Evolutionary conservation across 345 rosid species (phyloP), one percentile per base, ranked within the genome.

Genomic region (Pseudoturritis turrita): DNA sequence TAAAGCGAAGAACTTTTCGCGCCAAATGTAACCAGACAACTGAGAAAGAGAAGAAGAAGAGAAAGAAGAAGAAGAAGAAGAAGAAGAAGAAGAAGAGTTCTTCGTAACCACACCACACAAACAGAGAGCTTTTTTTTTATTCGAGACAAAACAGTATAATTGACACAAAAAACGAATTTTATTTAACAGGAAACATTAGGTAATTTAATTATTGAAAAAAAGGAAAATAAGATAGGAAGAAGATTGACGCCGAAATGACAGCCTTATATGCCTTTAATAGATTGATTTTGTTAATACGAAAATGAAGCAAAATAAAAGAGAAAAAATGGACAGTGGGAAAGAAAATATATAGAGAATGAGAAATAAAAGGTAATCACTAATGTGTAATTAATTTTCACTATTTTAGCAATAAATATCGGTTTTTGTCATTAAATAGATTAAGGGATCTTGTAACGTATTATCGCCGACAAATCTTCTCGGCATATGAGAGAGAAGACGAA

Each of bases 181-280:
- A 14, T 28, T 74, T 28, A 41, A 76, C 26, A 54, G 3, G 33
- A 54, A 14, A 59, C 13, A 56, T 39, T 29, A 39, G 37, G 60
- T 17, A 17, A 25, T 11, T 61, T 8, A 4, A 26, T 56, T 43
- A 3, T 73, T 45, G 13, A 2, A 17, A 73, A 17, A 73, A 51
- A 19, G 19, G 65, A 65, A 37, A 73, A 73, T 58, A 66, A 59
- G 72, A 56, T 50, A 68, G 58, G 70, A 62, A 53, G 60, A 54
- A 55, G 67, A 76, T 62, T 76, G 56, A 76, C 66, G 59, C 75
- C 61, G 70, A 76, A 76, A 76, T 55, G 66, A 76, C 75, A 76
- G 79, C 75, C 50, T 31, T 52, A 61, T 63, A 54, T 76, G 28
- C 56, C 25, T 47, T n/a, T 31, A 17, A 35, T 64, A 55, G 8